Percentiles rank a stretch among this genome's conserved stretches.
These are phyloP conservation scores for Euptelea pleiosperma DNA, from an alignment of 164 flowering plant genomes.

Conservation along the genomic window DNA sequence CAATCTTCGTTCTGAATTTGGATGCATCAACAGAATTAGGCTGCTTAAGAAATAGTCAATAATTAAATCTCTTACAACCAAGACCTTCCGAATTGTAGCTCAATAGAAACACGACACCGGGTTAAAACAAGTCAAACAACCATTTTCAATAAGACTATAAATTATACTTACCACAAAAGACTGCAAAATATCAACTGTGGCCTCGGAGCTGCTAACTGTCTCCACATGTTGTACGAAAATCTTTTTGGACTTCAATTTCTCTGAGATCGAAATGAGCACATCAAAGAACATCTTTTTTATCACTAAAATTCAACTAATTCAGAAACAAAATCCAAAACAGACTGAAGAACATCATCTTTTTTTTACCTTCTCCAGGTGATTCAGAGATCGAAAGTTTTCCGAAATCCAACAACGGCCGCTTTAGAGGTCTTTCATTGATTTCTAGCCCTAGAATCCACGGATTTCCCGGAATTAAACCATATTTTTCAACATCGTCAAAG, in stretches of 20 bases:
- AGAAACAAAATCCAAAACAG: no score
- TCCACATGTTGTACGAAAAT: slow-evolving; percentile 74
- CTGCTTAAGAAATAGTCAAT: slow-evolving; percentile 26
- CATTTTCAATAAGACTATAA: neutral
- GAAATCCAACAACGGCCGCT: slow-evolving; percentile 63
- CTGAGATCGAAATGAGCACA: no score
- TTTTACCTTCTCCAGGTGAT: slow-evolving; percentile 42
- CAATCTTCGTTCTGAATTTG: slow-evolving; percentile 29
- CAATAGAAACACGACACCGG: no score
- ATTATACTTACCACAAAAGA: slow-evolving; percentile 54
- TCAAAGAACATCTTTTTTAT: no score
- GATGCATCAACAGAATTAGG: slow-evolving; percentile 24
- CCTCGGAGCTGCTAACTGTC: slow-evolving; percentile 57
- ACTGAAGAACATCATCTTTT: no score
- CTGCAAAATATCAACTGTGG: slow-evolving; percentile 43
- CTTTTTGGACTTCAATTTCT: slow-evolving; percentile 45
- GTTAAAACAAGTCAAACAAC: no score
- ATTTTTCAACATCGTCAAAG: neutral
- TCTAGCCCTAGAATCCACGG: slow-evolving; percentile 60
- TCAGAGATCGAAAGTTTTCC: slow-evolving; percentile 55
- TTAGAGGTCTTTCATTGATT: slow-evolving; percentile 78
- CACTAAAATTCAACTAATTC: no score
- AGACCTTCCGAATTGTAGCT: neutral
- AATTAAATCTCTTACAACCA: neutral
- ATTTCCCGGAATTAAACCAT: neutral